phyloP scores from a whole-genome alignment of 1,284 basidiomycete genomes.

The Caloboletus firmus region DNA sequence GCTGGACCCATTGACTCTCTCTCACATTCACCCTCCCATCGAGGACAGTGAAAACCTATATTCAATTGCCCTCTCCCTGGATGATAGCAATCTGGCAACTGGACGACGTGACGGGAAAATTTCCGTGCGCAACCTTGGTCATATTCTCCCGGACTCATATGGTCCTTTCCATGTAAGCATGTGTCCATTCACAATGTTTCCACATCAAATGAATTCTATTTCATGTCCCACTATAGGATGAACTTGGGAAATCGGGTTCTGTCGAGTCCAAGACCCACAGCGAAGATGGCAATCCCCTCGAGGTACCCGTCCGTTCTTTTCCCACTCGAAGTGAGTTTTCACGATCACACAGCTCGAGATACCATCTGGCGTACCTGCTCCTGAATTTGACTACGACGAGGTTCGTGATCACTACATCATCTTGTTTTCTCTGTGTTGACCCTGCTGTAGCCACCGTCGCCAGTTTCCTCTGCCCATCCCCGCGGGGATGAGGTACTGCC shows the following conservation, averaged over 20 bases:
- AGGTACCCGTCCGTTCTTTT: not conserved
- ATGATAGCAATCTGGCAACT: too few relatives aligned
- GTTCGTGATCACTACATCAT: not conserved
- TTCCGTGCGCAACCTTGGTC: too few relatives aligned
- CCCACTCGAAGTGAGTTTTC: not conserved
- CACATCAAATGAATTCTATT: too few relatives aligned
- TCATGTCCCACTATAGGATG: not conserved
- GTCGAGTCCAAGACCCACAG: not conserved
- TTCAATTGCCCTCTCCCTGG: too few relatives aligned
- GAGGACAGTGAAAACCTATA: too few relatives aligned
- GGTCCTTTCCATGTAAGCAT: too few relatives aligned
- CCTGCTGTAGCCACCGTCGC: not conserved
- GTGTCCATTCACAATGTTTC: too few relatives aligned
- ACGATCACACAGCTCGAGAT: not conserved
- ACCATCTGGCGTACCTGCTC: rapidly evolving
- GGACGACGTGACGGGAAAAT: too few relatives aligned
- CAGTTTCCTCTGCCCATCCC: not conserved
- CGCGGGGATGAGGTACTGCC: not conserved
- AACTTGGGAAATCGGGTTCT: too few relatives aligned
- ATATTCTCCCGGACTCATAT: too few relatives aligned
- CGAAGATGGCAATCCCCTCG: not conserved
- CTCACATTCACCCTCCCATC: not conserved
- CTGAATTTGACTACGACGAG: not conserved
- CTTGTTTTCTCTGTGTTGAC: not conserved
- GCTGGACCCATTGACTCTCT: not conserved